These are phyloP conservation scores for Quercus gilva DNA, from an alignment of 306 rosid species.

Conservation along the genomic window DNA sequence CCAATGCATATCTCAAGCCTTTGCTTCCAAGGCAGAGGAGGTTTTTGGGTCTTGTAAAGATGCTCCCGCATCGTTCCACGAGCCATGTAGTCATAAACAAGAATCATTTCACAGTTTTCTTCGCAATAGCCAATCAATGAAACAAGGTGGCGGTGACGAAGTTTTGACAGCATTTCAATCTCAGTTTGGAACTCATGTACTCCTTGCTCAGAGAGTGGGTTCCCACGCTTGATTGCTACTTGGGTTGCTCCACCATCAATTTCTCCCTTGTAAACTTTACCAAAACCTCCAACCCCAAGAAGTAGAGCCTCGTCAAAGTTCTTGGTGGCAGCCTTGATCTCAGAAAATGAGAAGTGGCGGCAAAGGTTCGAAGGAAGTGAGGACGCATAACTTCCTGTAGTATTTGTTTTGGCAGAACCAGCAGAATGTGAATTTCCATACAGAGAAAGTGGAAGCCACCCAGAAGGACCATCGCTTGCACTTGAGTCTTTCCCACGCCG, in stretches of 20 bases:
- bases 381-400: conserved; percentile 86
- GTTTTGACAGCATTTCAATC: conserved; percentile 99
- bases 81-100: conserved; percentile 95
- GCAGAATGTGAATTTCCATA: conserved; percentile 93
- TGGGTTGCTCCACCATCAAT: conserved; percentile 70
- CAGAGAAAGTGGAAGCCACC: conserved; percentile 96
- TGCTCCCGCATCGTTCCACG: conserved; percentile 95
- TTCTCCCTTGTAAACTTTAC: conserved; percentile 95
- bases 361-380: conserved; percentile 95
- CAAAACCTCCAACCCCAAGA: conserved; percentile 99
- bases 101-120: conserved; percentile 96
- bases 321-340: conserved; percentile 85
- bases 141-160: conserved; percentile 98
- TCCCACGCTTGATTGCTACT: conserved; percentile 98
- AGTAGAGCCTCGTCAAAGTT: conserved; percentile 83
- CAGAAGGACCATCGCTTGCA: conserved; percentile 91
- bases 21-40: conserved; percentile 98
- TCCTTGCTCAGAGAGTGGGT: conserved; percentile 96
- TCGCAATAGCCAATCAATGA: conserved; percentile 94
- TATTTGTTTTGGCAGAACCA: conserved; percentile 87
- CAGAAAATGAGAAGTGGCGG: conserved; percentile 97
- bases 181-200: conserved; percentile 98
- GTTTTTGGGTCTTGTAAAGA: conserved; percentile 93
- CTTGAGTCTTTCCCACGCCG: conserved; percentile 60
- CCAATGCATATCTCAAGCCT: conserved; percentile 99